A percentile compares a stretch with the other conserved stretches of the same genome.
These are phyloP conservation scores for Collybia mongolica DNA, from an alignment of 768 basidiomycete genomes.

Conservation along the genomic window DNA sequence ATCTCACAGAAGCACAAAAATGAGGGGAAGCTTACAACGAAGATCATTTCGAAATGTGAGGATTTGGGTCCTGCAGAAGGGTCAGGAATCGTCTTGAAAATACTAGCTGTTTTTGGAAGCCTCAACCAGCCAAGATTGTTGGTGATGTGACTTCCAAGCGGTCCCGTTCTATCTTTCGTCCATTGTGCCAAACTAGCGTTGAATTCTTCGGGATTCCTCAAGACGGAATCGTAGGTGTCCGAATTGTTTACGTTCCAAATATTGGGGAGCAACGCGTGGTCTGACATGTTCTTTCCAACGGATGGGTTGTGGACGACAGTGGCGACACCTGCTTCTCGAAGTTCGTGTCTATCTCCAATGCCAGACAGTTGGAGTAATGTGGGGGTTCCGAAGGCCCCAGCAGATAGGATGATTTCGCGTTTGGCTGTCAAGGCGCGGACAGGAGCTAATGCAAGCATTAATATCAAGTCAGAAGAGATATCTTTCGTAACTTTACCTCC, in stretches of 20 bases:
- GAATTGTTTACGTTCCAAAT: constrained; percentile 22
- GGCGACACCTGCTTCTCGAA: constrained; percentile 20
- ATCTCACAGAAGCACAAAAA: not conserved
- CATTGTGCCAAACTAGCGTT: constrained; percentile 24
- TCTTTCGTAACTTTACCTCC: constrained; percentile 1
- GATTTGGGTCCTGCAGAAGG: constrained; percentile 10
- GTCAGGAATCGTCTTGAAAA: constrained; percentile 5
- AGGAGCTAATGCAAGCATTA: not conserved
- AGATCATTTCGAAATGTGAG: constrained; percentile 11
- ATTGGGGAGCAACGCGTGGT: constrained; percentile 25
- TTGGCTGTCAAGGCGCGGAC: constrained; percentile 14
- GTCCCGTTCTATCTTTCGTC: constrained; percentile 19
- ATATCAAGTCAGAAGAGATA: not conserved
- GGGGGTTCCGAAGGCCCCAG: constrained; percentile 33
- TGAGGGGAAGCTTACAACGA: constrained; percentile 3
- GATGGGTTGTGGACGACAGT: constrained; percentile 28
- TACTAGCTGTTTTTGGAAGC: constrained; percentile 5
- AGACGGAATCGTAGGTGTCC: constrained; percentile 24
- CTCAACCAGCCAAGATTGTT: constrained; percentile 15
- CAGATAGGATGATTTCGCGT: constrained; percentile 37
- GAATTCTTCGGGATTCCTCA: constrained; percentile 20
- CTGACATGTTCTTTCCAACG: constrained; percentile 34
- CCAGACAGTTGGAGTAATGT: constrained; percentile 33
- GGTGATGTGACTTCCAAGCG: constrained; percentile 13
- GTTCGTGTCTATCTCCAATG: constrained; percentile 27